A percentile compares a stretch with the other conserved stretches of the same genome.
These are phyloP conservation scores for Plantago lanceolata DNA, from an alignment of 305 asterid species.

Conservation along the genomic window DNA sequence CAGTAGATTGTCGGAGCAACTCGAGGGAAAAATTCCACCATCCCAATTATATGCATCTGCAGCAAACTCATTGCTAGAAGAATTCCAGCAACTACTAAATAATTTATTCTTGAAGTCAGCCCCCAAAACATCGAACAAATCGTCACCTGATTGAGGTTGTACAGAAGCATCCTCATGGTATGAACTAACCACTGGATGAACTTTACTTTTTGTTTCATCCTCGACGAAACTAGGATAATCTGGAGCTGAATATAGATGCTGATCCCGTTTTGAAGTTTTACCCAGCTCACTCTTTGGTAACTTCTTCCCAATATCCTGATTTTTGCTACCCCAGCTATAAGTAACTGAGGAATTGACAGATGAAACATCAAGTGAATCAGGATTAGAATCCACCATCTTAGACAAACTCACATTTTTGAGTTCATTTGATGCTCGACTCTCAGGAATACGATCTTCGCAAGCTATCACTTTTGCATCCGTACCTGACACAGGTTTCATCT, in stretches of 20 bases:
- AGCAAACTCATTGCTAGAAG: constrained; percentile 30
- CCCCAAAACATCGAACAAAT: constrained; percentile 80
- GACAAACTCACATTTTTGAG: not conserved
- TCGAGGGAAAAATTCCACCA: constrained; percentile 41
- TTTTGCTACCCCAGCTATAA: constrained; percentile 10
- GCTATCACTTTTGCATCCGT: not conserved
- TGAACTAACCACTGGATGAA: constrained; percentile 5
- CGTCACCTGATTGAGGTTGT: constrained; percentile 52
- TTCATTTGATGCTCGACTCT: not conserved
- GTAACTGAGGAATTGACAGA: constrained; percentile 3
- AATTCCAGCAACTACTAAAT: constrained; percentile 43
- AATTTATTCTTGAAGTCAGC: constrained; percentile 65
- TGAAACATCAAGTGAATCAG: not conserved
- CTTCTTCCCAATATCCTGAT: constrained; percentile 1
- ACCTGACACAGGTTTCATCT: not conserved
- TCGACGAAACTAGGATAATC: constrained; percentile 20
- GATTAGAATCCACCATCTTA: not conserved
- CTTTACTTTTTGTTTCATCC: constrained; percentile 24
- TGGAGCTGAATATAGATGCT: not conserved
- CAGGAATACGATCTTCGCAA: not conserved
- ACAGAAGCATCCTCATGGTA: constrained; percentile 23
- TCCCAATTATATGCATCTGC: constrained; percentile 29
- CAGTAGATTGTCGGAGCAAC: constrained; percentile 57
- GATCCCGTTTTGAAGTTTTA: not conserved
- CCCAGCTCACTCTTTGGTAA: constrained; percentile 4